Base-by-base conservation (phyloP, 2,329 filamentous ascomycete genomes). In the Colletotrichum zoysiae region DNA sequence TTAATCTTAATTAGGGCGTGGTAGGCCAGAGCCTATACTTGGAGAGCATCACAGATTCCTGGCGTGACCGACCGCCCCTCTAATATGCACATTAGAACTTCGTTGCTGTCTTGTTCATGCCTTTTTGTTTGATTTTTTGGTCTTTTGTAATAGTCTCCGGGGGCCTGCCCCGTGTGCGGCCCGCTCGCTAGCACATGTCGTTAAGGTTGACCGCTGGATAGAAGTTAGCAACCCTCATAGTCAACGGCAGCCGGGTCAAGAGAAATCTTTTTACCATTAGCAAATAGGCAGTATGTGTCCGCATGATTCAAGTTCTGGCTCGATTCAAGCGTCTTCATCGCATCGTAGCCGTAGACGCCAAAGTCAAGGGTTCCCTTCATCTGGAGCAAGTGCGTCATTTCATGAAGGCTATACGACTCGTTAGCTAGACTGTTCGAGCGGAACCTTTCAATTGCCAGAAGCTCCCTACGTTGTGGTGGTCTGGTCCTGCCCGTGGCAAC, bases 321-420 rank as follows among this genome's bases (percentile, higher is more conserved):
- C 30, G 58, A 48, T 3, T 51, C 50, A 14, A 75, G 65, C 42
- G 30, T 51, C 35, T 53, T 61, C 30, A 75, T 26, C 16, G 50
- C 68, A 38, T 69, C 56, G 67, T 75, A 75, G 38, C 74, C 74
- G 44, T 75, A 75, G 42, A 71, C 44, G 23, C 72, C 73, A 51
- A 68, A 76, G 55, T 74, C 73, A 2, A 65, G 59, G 3, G 90
- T 92, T 16, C 89, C 88, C 67, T 88, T 88, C 73, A 80, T 81
- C 84, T 77, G 85, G 81, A 23, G 86, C 84, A 86, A 74, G 77
- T 93, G 91, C 8, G 90, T 91, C 76, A 86, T 83, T 84, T 93
- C 91, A 76, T 93, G 91, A 16, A 93, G 87, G 88, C 81, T 91
- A 88, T n/a, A 8, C 20, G 77, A 92, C 90, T 80, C 92, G 89